Evolutionary conservation across 1,284 basidiomycete species (phyloP).

Genomic region (Bjerkandera adusta): DNA sequence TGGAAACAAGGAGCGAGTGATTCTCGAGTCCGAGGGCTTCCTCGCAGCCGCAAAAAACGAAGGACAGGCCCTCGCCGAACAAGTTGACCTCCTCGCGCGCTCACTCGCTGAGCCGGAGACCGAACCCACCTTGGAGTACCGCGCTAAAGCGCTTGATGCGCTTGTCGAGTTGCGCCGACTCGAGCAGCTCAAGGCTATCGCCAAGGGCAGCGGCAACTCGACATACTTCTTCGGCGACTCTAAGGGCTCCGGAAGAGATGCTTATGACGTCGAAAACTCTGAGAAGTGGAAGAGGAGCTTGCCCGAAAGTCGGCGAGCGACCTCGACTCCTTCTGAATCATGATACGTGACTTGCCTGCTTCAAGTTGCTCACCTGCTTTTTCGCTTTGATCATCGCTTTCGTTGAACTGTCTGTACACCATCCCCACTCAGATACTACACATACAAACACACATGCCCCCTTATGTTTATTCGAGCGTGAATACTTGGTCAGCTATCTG

Average conservation of each 20-base stretch:
- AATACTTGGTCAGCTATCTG: too few relatives aligned
- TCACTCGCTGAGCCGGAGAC: slow-evolving; percentile 16
- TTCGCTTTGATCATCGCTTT: too few relatives aligned
- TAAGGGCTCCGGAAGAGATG: slow-evolving; percentile 35
- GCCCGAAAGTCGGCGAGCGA: too few relatives aligned
- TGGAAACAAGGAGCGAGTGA: slow-evolving; percentile 39
- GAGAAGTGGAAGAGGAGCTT: slow-evolving; percentile 26
- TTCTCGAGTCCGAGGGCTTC: slow-evolving; percentile 23
- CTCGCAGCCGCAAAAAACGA: slow-evolving; percentile 48
- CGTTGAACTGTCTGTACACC: too few relatives aligned
- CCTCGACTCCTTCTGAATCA: too few relatives aligned
- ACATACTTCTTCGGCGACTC: slow-evolving; percentile 54
- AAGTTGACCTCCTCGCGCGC: slow-evolving; percentile 33
- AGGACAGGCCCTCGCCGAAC: slow-evolving; percentile 43
- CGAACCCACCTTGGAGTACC: slow-evolving; percentile 28
- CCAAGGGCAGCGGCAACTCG: slow-evolving; percentile 43
- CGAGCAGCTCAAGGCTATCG: slow-evolving; percentile 51
- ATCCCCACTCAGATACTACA: too few relatives aligned
- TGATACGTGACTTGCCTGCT: too few relatives aligned
- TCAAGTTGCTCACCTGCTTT: too few relatives aligned
- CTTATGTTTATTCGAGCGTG: too few relatives aligned
- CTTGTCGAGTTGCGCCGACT: slow-evolving; percentile 45
- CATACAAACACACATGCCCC: too few relatives aligned
- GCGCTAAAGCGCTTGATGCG: slow-evolving; percentile 36
- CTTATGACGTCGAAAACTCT: slow-evolving; percentile 45